Evolutionary conservation across 2,329 filamentous ascomycete species (phyloP), one percentile per base, ranked within the genome.

Genomic region (Dichotomopilus funicola): DNA sequence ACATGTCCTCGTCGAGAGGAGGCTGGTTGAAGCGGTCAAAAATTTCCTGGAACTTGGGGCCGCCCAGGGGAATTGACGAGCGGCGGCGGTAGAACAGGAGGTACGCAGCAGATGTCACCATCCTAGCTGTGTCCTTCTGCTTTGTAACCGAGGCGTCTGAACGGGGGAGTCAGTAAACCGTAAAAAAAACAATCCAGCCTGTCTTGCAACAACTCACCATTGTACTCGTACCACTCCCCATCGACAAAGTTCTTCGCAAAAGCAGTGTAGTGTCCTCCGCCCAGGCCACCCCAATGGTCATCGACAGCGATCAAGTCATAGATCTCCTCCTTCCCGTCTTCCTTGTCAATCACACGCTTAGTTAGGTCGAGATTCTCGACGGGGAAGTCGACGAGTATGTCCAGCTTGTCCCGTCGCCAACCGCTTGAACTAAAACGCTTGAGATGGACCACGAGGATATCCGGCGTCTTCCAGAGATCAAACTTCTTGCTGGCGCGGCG

Each of bases 301-400:
- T 99, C 94, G 1, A 99, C 91, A 11, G 87, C 94, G 67, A 99
- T 94, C 36, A 99, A 77, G 69, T 99, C 94, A 67, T 96, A 99
- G 9, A 91, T 77, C 66, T 94, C 82, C 57, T 86, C 78, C 72
- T 95, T 95, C 37, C 86, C 89, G 38, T 87, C 83, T 64, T 92
- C 88, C 53, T 85, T 86, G 61, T 91, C 79, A 11, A 92, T 84
- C 7, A 97, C 88, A 52, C 91, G 83, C 34, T 81, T 79, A 2
- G 82, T 88, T 60, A 99, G 79, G 68, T 99, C 90, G 5, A 99
- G 78, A 2, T 88, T 87, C 65, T 94, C 87, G 6, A 95, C 81
- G 0, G 94, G 94, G 67, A 96, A 99, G 65, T 96, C 89, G 27
- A 99, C 91, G 8, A 88, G 73, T 6, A 91, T 85, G 64, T 97